phyloP scores from a whole-genome alignment of 768 basidiomycete species.

The Tephrocybe sp. region DNA sequence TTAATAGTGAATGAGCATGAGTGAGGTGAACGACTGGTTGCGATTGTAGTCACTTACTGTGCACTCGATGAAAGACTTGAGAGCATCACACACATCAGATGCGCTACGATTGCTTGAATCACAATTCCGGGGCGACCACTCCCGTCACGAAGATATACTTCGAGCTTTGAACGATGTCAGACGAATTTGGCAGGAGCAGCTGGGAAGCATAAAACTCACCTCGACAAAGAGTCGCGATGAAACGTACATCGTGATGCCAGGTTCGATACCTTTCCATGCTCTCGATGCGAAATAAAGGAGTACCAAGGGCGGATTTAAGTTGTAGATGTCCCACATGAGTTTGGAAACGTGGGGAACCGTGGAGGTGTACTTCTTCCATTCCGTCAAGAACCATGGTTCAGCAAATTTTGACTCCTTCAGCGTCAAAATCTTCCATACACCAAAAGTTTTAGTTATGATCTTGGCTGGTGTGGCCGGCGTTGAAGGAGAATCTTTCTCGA shows the following conservation, averaged over 20 bases:
- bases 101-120: conserved; percentile 2
- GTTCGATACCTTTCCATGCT: conserved; percentile 15
- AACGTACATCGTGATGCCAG: conserved; percentile 15
- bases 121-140: not conserved
- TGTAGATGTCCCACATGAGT: conserved; percentile 12
- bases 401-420: conserved; percentile 8
- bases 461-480: not conserved
- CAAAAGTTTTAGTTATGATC: conserved; percentile 1
- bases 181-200: not conserved
- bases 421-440: conserved; percentile 15
- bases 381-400: not conserved
- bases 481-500: not conserved
- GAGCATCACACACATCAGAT: conserved; percentile 10
- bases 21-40: not conserved
- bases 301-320: conserved; percentile 12
- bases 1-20: not conserved
- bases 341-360: conserved; percentile 6
- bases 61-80: conserved; percentile 6
- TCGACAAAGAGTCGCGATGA: conserved; percentile 12
- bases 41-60: conserved; percentile 4
- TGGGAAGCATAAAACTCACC: conserved; percentile 1
- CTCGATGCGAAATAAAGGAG: conserved; percentile 9
- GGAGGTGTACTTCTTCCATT: conserved; percentile 13
- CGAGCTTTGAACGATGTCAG: conserved; percentile 6
- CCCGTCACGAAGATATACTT: conserved; percentile 13